Percentiles rank a stretch among this genome's conserved stretches.
phyloP scores from a whole-genome alignment of 1,284 basidiomycete genomes.

The Mycena citricolor region DNA sequence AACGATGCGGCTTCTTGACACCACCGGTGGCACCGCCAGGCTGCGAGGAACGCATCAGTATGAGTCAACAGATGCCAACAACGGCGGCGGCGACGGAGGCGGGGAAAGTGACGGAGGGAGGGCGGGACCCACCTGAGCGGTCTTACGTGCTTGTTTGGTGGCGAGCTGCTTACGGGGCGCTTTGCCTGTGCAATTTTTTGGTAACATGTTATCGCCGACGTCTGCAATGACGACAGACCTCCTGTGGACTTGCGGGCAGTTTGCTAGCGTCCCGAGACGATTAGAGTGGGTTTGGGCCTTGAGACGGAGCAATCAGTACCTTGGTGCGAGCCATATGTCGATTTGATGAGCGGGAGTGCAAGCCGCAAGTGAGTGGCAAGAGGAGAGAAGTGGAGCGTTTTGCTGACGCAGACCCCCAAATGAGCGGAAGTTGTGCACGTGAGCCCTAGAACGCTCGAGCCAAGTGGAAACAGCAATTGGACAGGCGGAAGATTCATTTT shows the following conservation, averaged over 20 bases:
- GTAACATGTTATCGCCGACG: slow-evolving; percentile 19
- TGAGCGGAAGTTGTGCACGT: slow-evolving; percentile 3
- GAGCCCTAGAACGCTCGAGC: not conserved
- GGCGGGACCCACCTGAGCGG: slow-evolving; percentile 58
- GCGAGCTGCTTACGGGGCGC: slow-evolving; percentile 89
- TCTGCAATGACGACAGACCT: slow-evolving; percentile 47
- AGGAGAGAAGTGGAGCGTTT: not conserved
- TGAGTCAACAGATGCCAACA: no score
- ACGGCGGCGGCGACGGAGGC: slow-evolving; percentile 30
- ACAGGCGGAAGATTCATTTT: slow-evolving; percentile 8
- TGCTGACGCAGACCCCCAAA: slow-evolving; percentile 7
- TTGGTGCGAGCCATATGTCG: slow-evolving; percentile 4
- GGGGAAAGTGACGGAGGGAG: slow-evolving; percentile 26
- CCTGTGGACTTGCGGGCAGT: slow-evolving; percentile 83
- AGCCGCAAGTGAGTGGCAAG: not conserved
- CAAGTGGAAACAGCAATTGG: slow-evolving; percentile 4
- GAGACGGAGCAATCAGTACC: not conserved
- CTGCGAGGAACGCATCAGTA: slow-evolving; percentile 22
- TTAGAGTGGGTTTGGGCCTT: slow-evolving; percentile 5
- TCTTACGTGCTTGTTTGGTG: slow-evolving; percentile 88
- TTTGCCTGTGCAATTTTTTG: slow-evolving; percentile 53
- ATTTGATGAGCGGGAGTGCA: not conserved
- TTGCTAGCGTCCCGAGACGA: slow-evolving; percentile 52
- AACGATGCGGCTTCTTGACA: slow-evolving; percentile 88
- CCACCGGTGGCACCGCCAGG: slow-evolving; percentile 58